These are phyloP conservation scores for Gossypium ekmanianum DNA, from an alignment of 345 rosid species.

Conservation along the genomic window DNA sequence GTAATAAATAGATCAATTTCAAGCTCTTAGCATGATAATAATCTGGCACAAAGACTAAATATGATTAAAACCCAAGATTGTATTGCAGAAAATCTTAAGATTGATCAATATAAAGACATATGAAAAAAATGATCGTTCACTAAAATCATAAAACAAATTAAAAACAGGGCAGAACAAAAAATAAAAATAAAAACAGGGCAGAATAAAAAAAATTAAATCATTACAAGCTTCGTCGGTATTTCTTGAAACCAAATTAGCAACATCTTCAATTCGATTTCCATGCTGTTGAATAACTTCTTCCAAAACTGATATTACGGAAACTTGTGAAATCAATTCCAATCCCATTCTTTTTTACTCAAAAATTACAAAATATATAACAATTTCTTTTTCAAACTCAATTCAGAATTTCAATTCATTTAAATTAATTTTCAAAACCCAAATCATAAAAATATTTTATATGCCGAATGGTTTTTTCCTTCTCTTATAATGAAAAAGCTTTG, in stretches of 20 bases:
- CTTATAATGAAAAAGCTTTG: not conserved
- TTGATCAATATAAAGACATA: not conserved
- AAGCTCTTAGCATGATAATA: not conserved
- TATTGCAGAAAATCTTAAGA: not conserved
- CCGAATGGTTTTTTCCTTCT: not conserved
- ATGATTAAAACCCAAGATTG: not conserved
- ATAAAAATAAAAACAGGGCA: not conserved
- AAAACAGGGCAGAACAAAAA: slow-evolving; percentile 1
- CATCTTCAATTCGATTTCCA: slow-evolving; percentile 34
- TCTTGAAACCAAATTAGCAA: slow-evolving; percentile 38
- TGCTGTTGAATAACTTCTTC: slow-evolving; percentile 78
- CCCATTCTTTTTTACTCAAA: slow-evolving; percentile 33
- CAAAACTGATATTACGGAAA: slow-evolving; percentile 61
- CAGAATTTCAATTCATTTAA: slow-evolving; percentile 6
- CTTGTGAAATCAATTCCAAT: slow-evolving; percentile 42
- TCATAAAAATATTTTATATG: not conserved
- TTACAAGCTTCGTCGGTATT: slow-evolving; percentile 75
- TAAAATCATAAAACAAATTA: not conserved
- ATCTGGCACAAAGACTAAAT: not conserved
- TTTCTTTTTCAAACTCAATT: not conserved
- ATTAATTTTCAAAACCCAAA: not conserved
- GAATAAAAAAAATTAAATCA: slow-evolving; percentile 15
- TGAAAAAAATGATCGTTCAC: not conserved
- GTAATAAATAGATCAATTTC: not conserved
- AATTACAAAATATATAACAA: not conserved